Evolutionary conservation across 768 basidiomycete genomes (phyloP).

Genomic region (Russula sp.): DNA sequence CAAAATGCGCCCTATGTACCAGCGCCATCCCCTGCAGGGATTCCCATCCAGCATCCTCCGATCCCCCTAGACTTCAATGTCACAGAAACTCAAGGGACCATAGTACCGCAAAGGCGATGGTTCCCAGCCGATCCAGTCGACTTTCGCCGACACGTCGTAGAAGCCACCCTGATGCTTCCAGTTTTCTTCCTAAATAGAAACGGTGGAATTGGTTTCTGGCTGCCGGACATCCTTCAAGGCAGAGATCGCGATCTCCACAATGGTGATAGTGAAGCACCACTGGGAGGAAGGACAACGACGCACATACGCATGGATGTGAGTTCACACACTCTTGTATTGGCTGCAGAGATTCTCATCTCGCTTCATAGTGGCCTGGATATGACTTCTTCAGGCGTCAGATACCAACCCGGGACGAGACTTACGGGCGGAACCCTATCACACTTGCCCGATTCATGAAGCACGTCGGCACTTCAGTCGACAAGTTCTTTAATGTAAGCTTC

Average conservation of each 20-base stretch:
- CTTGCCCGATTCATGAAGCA: constrained; percentile 8
- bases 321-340: too few species aligned
- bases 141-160: background rate
- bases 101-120: constrained; percentile 12
- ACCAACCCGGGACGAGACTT: constrained; percentile 1
- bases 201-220: background rate
- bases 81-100: background rate
- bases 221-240: constrained; percentile 5
- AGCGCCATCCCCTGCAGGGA: background rate
- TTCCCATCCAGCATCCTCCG: background rate
- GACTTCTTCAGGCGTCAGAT: background rate
- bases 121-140: background rate
- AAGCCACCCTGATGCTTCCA: background rate
- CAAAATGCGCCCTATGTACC: background rate
- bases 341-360: background rate
- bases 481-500: constrained; percentile 2
- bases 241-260: background rate
- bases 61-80: background rate
- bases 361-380: constrained; percentile 8
- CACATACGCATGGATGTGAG: constrained; percentile 7
- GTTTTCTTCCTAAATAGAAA: background rate
- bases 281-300: constrained; percentile 1
- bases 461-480: background rate
- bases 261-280: background rate
- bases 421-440: background rate